Percentiles rank a stretch among this genome's conserved stretches.
Evolutionary conservation across 495 filamentous ascomycete species (phyloP).

Genomic region (Hypoxylon rickii): DNA sequence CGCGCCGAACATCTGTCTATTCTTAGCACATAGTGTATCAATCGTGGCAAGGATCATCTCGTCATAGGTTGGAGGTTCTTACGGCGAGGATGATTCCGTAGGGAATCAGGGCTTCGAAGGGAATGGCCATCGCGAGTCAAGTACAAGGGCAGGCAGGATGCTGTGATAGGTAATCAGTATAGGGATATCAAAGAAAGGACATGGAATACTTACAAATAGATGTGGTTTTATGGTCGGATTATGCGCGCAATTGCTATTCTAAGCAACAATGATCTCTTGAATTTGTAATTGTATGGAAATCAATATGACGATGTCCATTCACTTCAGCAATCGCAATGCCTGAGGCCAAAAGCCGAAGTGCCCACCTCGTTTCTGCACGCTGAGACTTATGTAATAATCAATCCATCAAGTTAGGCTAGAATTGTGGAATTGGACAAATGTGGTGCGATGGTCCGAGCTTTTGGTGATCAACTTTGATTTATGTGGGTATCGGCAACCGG

Average conservation of each 20-base stretch:
- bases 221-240: not conserved
- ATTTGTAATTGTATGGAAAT: slow-evolving; percentile 9
- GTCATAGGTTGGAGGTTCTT: slow-evolving; percentile 47
- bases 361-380: too few relatives aligned
- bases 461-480: not conserved
- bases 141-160: too few relatives aligned
- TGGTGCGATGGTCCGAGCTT: not conserved
- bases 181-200: too few relatives aligned
- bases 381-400: too few relatives aligned
- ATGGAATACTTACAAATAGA: slow-evolving; percentile 16
- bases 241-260: slow-evolving; percentile 7
- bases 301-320: too few relatives aligned
- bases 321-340: slow-evolving; percentile 4
- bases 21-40: slow-evolving; percentile 35
- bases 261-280: slow-evolving; percentile 3
- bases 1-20: slow-evolving; percentile 82
- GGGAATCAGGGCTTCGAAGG: slow-evolving; percentile 93
- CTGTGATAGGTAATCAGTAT: slow-evolving; percentile 10
- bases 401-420: too few relatives aligned
- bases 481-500: not conserved
- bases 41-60: too few relatives aligned
- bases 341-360: slow-evolving; percentile 1
- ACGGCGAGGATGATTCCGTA: slow-evolving; percentile 90
- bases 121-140: slow-evolving; percentile 92
- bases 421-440: too few relatives aligned